Evolutionary conservation across 2,329 filamentous ascomycete genomes (phyloP), one percentile per base, ranked within the genome.

Genomic region (Epichloe aotearoae): DNA sequence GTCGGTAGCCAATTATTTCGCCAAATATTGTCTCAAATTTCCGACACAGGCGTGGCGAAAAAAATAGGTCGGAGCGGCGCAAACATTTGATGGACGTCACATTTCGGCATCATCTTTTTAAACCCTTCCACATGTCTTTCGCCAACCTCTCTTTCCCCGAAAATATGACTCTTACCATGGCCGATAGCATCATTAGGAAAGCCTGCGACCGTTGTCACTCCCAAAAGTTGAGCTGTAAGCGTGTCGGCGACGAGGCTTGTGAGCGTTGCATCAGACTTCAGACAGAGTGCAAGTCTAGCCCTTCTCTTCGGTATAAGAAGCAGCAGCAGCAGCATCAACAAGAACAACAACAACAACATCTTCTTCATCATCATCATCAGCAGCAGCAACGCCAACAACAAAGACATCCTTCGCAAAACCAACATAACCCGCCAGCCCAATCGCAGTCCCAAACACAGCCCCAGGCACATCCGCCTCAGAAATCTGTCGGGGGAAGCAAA

Each of bases 161-260:
- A 56, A 51, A 52, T 40, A 59, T 53, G 62, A 62, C 57, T 51
- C 55, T 60, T 56, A 62, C 56, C 58, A 69, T 69, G 67, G 57
- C 64, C 55, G 67, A 69, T 53, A 62, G 59, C 49, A 57, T 63
- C 53, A 68, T 64, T 54, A 67, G 71, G 51, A 71, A 69, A 51
- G 71, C 71, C 51, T 74, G 71, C 59, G 70, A 74, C 58, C 67
- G 69, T 54, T 74, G 71, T 56, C 71, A 73, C 56, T 59, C 59
- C 17, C 70, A 73, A 57, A 74, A 73, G 58, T 63, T 74, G 52
- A 69, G 66, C 55, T 73, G 70, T 61, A 73, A 69, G 57, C 66
- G 71, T 47, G 58, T 62, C 51, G 63, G 62, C 52, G 65, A 66
- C 48, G 66, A 68, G 46, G 56, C 66, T 19, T 73, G 71, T 56